Base-by-base conservation (phyloP, 495 filamentous ascomycete species). In the Lichina pygmaea region DNA sequence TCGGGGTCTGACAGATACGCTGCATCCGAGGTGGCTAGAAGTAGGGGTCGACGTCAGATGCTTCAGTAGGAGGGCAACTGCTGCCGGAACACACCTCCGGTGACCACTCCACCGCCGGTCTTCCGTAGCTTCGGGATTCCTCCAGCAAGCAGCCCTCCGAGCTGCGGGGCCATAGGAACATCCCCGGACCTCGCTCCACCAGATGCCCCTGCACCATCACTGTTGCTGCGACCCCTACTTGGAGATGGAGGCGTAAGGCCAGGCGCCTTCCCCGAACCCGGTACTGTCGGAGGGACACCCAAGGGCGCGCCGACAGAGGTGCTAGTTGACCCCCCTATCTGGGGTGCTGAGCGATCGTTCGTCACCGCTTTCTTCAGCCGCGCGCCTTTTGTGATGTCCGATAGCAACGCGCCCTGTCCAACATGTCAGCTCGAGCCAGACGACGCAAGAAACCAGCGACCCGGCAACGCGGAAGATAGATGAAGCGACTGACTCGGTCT, bases 41-140 rank as follows among this genome's bases (percentile, higher is more conserved):
- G 11, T 43, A 67, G 62, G 11, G 15, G 30, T 46, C 30, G 48
- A 36, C 41, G 48, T 33, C 31, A 10, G 13, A 31, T 34, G 16
- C 30, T 36, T 15, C 34, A 39, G 9, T 44, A 42, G 17, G 36
- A 42, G 11, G 6, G 11, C 11, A 6, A 2, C 8, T 32, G n/a
- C 15, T 40, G 6, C 8, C 9, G 10, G 43, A 38, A 38, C 63
- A 55, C 55, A 73, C 71, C 72, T 57, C 86, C 86, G 10, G 89
- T 94, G 58, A 92, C 75, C 46, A 97, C 66, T 16, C 86, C 89
- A 30, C 79, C 85, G 33, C 70, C 72, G 9, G 81, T 75, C 61
- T 84, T 93, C 57, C 78, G 76, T 50, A 97, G 55, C 62, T 93
- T 95, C 3, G 89, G 89, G 67, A 95, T 95, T 33, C 86, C 91